These are phyloP conservation scores for Solanum megistacrolobum DNA, from an alignment of 257 asterid species.

Conservation along the genomic window DNA sequence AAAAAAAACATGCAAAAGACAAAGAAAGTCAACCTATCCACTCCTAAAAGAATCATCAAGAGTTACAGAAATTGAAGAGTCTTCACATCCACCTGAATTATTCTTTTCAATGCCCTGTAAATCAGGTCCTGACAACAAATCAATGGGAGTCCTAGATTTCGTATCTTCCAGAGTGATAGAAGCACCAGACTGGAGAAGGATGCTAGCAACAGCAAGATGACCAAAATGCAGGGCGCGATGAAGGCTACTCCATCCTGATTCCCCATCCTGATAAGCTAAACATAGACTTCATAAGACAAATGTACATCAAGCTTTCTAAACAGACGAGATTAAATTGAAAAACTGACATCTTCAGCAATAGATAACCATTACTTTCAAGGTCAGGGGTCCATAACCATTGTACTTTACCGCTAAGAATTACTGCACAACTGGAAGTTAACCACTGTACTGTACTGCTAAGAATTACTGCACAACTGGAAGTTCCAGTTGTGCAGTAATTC, in stretches of 20 bases:
- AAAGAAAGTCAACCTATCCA: conserved; percentile 5
- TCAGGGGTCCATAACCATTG: neutral
- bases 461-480: too few species aligned
- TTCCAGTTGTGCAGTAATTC: too few species aligned
- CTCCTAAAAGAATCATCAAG: neutral
- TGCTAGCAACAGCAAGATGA: conserved; percentile 87
- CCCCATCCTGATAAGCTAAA: conserved; percentile 64
- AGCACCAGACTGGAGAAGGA: conserved; percentile 75
- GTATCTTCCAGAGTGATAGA: conserved; percentile 76
- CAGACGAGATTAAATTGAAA: neutral
- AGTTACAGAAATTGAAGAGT: neutral
- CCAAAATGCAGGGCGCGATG: conserved; percentile 96
- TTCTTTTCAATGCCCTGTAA: conserved; percentile 47
- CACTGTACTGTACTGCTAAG: too few species aligned
- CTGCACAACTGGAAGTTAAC: neutral
- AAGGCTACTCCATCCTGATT: conserved; percentile 98
- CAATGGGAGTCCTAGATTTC: conserved; percentile 73
- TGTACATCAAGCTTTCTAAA: neutral
- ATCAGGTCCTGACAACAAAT: conserved; percentile 92
- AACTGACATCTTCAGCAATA: neutral
- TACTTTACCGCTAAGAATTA: neutral
- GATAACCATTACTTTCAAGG: neutral
- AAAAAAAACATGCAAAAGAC: conserved; percentile 3
- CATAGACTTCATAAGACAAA: neutral
- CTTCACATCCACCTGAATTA: conserved; percentile 35